Conservation (phyloP, 2,329 filamentous ascomycete species). For the Clarireedia hainanense region DNA sequence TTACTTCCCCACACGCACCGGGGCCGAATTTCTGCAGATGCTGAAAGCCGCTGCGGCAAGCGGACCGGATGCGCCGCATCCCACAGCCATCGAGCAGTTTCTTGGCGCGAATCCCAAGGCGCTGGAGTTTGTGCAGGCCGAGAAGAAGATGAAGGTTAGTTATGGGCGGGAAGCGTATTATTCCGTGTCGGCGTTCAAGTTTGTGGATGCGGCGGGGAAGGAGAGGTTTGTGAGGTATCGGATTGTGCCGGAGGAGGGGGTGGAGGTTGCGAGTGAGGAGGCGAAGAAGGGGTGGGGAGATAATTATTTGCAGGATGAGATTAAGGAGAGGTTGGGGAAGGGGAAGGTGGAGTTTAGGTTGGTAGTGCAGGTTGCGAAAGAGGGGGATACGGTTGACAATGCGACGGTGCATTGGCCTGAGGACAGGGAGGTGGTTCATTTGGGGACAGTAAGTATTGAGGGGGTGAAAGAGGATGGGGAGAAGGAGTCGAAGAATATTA, state of each 20-base stretch:
- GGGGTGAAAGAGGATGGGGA: slow-evolving; percentile 32
- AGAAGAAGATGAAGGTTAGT: slow-evolving; percentile 42
- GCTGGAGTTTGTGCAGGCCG: slow-evolving; percentile 38
- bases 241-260: slow-evolving; percentile 38
- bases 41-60: slow-evolving; percentile 34
- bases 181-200: slow-evolving; percentile 41
- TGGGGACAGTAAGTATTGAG: slow-evolving; percentile 42
- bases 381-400: slow-evolving; percentile 40
- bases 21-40: slow-evolving; percentile 44
- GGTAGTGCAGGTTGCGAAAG: slow-evolving; percentile 41
- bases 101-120: slow-evolving; percentile 40
- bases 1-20: slow-evolving; percentile 44
- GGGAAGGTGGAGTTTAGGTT: slow-evolving; percentile 38
- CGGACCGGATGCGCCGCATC: slow-evolving; percentile 1
- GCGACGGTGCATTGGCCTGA: slow-evolving; percentile 46
- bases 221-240: slow-evolving; percentile 41
- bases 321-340: slow-evolving; percentile 31
- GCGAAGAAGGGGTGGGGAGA: slow-evolving; percentile 32
- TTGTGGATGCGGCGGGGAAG: slow-evolving; percentile 34
- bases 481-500: slow-evolving; percentile 42
- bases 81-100: slow-evolving; percentile 32
- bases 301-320: slow-evolving; percentile 43
- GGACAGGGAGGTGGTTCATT: slow-evolving; percentile 39
- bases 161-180: slow-evolving; percentile 43
- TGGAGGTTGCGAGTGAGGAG: slow-evolving; percentile 32